These are phyloP conservation scores for Colletotrichum agaves DNA, from an alignment of 2,329 filamentous ascomycete species.

Conservation along the genomic window DNA sequence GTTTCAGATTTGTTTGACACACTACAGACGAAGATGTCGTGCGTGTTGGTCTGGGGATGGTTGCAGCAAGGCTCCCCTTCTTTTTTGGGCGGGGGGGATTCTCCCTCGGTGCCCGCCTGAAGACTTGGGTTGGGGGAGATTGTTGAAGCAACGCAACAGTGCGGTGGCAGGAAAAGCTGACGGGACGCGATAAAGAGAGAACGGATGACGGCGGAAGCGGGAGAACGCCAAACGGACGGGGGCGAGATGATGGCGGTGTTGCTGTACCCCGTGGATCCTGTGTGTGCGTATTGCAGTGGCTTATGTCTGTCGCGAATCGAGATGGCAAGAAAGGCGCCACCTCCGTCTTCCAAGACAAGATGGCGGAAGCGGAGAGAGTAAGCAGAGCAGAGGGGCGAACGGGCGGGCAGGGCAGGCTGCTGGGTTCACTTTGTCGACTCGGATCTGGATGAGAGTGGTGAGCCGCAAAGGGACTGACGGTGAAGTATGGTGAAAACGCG, in stretches of 20 bases:
- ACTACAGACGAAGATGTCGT: conserved; percentile 37
- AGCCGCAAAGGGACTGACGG: conserved; percentile 10
- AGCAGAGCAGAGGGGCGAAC: background rate
- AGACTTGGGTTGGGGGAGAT: background rate
- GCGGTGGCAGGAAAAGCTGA: background rate
- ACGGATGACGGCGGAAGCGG: conserved; percentile 30
- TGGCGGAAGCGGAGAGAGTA: conserved; percentile 19
- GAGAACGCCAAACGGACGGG: conserved; percentile 10
- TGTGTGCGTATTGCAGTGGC: conserved; percentile 15
- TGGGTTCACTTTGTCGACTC: background rate
- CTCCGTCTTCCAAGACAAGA: conserved; percentile 27
- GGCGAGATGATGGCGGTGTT: background rate
- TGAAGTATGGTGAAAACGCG: conserved; percentile 14
- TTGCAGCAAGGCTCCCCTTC: conserved; percentile 8
- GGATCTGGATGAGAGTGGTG: background rate
- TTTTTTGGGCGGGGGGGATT: too few relatives aligned
- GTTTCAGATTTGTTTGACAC: conserved; percentile 39
- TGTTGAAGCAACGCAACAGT: background rate
- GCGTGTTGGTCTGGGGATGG: conserved; percentile 24
- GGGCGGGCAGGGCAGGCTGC: conserved; percentile 2
- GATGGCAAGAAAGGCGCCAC: conserved; percentile 31
- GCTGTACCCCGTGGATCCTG: conserved; percentile 1
- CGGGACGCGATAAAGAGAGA: conserved; percentile 27
- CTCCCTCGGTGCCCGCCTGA: background rate
- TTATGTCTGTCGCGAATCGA: conserved; percentile 28